These are phyloP conservation scores for Aspergillus sp. DNA, from an alignment of 2,329 filamentous ascomycete species.

Conservation along the genomic window DNA sequence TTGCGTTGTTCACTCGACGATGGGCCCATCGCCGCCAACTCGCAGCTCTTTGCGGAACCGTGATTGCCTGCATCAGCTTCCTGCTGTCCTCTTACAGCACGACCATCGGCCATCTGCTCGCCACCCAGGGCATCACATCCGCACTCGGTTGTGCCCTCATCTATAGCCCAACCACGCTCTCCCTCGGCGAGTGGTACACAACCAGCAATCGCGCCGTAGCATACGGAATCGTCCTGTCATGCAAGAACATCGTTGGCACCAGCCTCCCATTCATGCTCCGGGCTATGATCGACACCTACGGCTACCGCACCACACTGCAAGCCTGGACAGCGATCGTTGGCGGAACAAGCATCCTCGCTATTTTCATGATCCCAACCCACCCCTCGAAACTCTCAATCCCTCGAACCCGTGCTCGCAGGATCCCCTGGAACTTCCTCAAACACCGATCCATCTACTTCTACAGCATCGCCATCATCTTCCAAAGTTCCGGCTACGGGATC, in stretches of 20 bases:
- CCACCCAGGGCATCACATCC: conserved; percentile 4
- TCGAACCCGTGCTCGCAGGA: background rate
- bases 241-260: conserved; percentile 9
- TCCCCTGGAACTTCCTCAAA: conserved; percentile 5
- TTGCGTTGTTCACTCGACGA: conserved; percentile 5
- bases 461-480: conserved; percentile 26
- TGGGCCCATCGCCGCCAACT: conserved; percentile 4
- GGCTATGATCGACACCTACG: conserved; percentile 3
- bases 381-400: background rate
- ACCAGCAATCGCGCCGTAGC: conserved; percentile 3
- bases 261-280: conserved; percentile 5
- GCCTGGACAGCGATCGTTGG: conserved; percentile 4
- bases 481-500: conserved; percentile 40
- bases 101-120: background rate
- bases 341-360: conserved; percentile 2
- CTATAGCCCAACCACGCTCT: conserved; percentile 6
- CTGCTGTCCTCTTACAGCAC: conserved; percentile 2
- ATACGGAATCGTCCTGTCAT: conserved; percentile 5
- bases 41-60: conserved; percentile 1
- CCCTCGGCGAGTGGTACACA: conserved; percentile 7
- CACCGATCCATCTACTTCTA: conserved; percentile 10
- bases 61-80: conserved; percentile 6
- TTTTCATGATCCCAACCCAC: conserved; percentile 1
- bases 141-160: conserved; percentile 3
- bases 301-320: background rate